These are phyloP conservation scores for Stagonosporopsis tanaceti DNA, from an alignment of 2,329 filamentous ascomycete genomes.

Conservation along the genomic window DNA sequence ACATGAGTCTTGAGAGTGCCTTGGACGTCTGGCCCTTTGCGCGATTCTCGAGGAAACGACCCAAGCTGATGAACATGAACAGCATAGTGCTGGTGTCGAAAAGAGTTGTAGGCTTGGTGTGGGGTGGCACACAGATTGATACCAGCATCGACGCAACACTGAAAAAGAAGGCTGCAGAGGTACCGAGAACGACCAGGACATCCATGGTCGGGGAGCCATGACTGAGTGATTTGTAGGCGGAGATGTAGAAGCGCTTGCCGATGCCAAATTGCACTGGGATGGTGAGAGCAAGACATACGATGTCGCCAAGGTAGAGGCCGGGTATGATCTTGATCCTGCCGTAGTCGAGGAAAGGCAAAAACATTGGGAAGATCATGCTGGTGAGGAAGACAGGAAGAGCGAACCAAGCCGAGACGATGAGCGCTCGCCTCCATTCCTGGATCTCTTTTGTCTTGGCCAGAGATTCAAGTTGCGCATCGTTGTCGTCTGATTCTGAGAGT, in stretches of 20 bases:
- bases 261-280: constrained; percentile 97
- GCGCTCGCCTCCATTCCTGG: constrained; percentile 86
- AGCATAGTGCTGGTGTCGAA: constrained; percentile 99
- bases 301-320: constrained; percentile 86
- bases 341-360: constrained; percentile 76
- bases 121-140: constrained; percentile 76
- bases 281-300: constrained; percentile 83
- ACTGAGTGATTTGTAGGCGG: constrained; percentile 90
- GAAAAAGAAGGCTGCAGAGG: constrained; percentile 95
- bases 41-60: constrained; percentile 89
- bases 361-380: constrained; percentile 95
- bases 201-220: constrained; percentile 97
- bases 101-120: constrained; percentile 83
- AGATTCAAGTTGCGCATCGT: constrained; percentile 94
- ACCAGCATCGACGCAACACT: constrained; percentile 87
- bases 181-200: constrained; percentile 91
- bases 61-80: constrained; percentile 92
- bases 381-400: constrained; percentile 90
- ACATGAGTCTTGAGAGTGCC: constrained; percentile 93
- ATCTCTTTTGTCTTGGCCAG: constrained; percentile 97
- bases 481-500: constrained; percentile 90
- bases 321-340: constrained; percentile 71
- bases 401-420: constrained; percentile 79
- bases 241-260: constrained; percentile 90
- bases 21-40: constrained; percentile 97